These are phyloP conservation scores for peach (Prunus persica) DNA, from an alignment of 306 rosid genomes.

Conservation along the genomic window DNA sequence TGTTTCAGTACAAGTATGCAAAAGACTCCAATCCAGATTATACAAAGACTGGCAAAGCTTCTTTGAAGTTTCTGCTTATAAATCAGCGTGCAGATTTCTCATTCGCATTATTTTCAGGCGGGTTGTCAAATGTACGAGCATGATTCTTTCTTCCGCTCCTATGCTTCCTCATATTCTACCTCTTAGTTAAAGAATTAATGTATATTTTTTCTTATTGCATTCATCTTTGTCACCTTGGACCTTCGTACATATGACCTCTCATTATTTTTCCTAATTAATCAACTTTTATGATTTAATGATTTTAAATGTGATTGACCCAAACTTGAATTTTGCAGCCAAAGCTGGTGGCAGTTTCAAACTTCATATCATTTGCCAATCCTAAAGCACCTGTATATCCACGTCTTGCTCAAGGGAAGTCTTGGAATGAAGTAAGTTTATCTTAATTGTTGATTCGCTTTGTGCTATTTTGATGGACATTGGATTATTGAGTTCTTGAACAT, in stretches of 20 bases:
- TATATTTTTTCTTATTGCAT: neutral
- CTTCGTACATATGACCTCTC: too few species aligned
- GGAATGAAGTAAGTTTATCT: slow-evolving; percentile 62
- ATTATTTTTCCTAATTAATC: neutral
- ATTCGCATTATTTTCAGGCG: slow-evolving; percentile 75
- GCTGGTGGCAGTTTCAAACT: slow-evolving; percentile 72
- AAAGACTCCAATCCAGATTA: slow-evolving; percentile 45
- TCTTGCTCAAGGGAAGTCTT: slow-evolving; percentile 85
- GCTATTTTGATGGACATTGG: neutral
- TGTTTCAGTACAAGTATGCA: slow-evolving; percentile 60
- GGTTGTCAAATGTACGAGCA: slow-evolving; percentile 53
- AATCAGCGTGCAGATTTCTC: slow-evolving; percentile 96
- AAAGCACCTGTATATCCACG: slow-evolving; percentile 85
- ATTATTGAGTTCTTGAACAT: neutral
- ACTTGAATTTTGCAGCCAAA: slow-evolving; percentile 46
- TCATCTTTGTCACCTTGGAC: neutral
- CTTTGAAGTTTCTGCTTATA: slow-evolving; percentile 68
- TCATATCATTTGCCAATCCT: slow-evolving; percentile 69
- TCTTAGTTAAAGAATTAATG: neutral
- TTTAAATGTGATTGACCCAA: neutral
- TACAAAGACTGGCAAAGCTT: slow-evolving; percentile 56
- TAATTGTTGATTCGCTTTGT: neutral
- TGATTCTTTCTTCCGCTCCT: neutral
- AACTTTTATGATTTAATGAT: neutral
- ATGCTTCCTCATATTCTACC: neutral